These are phyloP conservation scores for Dipteronia sinensis DNA, from an alignment of 345 rosid species.

Conservation along the genomic window DNA sequence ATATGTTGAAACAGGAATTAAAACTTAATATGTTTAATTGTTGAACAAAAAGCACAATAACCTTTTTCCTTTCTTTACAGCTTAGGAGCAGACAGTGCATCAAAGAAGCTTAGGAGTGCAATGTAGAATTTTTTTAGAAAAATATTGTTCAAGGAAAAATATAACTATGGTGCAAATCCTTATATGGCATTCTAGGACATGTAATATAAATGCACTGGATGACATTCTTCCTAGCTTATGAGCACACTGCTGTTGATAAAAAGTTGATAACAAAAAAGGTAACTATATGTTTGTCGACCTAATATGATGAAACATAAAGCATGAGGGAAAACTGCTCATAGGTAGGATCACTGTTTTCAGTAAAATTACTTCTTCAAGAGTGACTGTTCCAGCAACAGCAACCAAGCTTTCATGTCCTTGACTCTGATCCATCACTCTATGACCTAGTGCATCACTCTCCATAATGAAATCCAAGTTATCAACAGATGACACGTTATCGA, in stretches of 20 bases:
- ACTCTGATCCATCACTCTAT: slow-evolving; percentile 94
- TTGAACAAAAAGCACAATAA: slow-evolving; percentile 2
- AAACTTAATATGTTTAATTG: not conserved
- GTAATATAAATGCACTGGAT: not conserved
- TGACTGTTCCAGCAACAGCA: slow-evolving; percentile 84
- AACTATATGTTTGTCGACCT: not conserved
- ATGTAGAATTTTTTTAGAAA: not conserved
- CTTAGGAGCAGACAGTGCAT: not conserved
- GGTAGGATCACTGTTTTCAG: not conserved
- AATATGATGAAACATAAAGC: slow-evolving; percentile 14
- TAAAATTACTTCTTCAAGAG: slow-evolving; percentile 82
- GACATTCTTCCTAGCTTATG: not conserved
- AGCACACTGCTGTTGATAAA: not conserved
- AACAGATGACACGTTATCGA: slow-evolving; percentile 96
- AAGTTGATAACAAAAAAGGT: not conserved
- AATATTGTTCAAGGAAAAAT: not conserved
- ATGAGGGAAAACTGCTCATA: slow-evolving; percentile 15
- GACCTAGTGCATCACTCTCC: slow-evolving; percentile 99
- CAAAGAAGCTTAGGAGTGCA: not conserved
- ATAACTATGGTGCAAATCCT: not conserved
- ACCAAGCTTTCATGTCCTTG: slow-evolving; percentile 95
- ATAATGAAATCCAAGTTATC: slow-evolving; percentile 96
- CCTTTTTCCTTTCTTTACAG: not conserved
- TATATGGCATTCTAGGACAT: not conserved
- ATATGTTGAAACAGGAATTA: not conserved